Conservation (phyloP, 2,329 filamentous ascomycete genomes). For the Alternaria metachromatica region DNA sequence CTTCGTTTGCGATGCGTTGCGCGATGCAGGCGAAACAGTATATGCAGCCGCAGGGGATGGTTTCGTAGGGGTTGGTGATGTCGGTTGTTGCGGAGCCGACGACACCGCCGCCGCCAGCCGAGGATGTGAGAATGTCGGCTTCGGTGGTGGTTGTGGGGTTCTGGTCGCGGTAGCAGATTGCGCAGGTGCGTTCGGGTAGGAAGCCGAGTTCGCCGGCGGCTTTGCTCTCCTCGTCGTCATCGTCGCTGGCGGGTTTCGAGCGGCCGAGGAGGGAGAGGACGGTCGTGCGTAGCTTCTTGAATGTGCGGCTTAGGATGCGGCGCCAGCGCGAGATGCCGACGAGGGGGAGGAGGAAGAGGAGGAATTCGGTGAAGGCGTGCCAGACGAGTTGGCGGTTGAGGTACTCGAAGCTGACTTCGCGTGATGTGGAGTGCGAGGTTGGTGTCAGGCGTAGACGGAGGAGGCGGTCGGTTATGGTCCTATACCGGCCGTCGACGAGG, state of each 20-base stretch:
- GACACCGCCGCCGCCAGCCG: conserved; percentile 73
- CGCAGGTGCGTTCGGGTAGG: conserved; percentile 90
- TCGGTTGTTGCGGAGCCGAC: conserved; percentile 89
- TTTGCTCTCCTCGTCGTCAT: conserved; percentile 52
- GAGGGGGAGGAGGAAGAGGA: conserved; percentile 96
- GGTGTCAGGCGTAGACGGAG: conserved; percentile 85
- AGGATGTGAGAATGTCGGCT: conserved; percentile 68
- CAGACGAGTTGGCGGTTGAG: conserved; percentile 96
- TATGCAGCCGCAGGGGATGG: conserved; percentile 85
- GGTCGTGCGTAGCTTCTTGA: conserved; percentile 74
- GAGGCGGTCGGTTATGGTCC: conserved; percentile 86
- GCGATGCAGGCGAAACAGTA: conserved; percentile 98
- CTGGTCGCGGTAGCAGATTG: conserved; percentile 95
- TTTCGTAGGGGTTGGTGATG: conserved; percentile 94
- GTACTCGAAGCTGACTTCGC: conserved; percentile 97
- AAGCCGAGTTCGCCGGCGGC: conserved; percentile 77
- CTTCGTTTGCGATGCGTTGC: conserved; percentile 85
- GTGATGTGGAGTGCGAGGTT: conserved; percentile 79
- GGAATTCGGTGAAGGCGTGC: conserved; percentile 99
- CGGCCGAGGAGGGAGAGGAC: conserved; percentile 58
- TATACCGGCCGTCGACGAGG: conserved; percentile 86
- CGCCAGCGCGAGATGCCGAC: conserved; percentile 94
- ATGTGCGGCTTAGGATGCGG: conserved; percentile 84
- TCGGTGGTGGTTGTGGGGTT: conserved; percentile 75
- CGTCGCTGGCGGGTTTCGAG: conserved; percentile 53